Evolutionary conservation across 1,284 basidiomycete genomes (phyloP).

Genomic region (Leccinum fallax): DNA sequence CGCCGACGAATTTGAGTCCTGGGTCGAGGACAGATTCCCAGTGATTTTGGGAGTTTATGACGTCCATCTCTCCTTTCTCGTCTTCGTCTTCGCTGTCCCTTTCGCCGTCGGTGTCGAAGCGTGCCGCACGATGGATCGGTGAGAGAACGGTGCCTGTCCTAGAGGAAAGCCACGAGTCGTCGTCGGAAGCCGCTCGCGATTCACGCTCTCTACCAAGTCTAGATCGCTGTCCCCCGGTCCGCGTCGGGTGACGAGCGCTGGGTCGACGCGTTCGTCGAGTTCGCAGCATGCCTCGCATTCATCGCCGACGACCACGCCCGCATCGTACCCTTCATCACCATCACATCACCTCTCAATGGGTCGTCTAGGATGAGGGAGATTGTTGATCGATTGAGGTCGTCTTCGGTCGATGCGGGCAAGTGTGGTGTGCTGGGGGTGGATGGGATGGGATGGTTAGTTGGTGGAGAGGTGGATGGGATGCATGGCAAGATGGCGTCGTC

Average conservation of each 20-base stretch:
- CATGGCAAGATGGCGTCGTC: no score
- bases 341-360: no score
- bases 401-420: no score
- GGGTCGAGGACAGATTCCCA: constrained; percentile 19
- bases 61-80: constrained; percentile 20
- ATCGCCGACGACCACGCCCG: constrained; percentile 9
- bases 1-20: constrained; percentile 9
- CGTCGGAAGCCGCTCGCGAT: not conserved
- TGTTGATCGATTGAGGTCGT: no score
- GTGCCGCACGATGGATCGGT: not conserved
- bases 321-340: constrained; percentile 19
- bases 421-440: no score
- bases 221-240: constrained; percentile 16
- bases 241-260: not conserved
- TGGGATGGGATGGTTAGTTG: no score
- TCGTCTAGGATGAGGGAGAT: no score
- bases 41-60: constrained; percentile 34
- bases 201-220: constrained; percentile 7
- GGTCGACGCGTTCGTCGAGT: constrained; percentile 10
- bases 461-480: no score
- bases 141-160: not conserved
- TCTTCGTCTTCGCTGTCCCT: constrained; percentile 18
- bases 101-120: constrained; percentile 14
- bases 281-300: constrained; percentile 12
- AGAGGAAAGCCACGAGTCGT: not conserved